Conservation (phyloP, 2,329 filamentous ascomycete species). For the Sarocladium strictum region DNA sequence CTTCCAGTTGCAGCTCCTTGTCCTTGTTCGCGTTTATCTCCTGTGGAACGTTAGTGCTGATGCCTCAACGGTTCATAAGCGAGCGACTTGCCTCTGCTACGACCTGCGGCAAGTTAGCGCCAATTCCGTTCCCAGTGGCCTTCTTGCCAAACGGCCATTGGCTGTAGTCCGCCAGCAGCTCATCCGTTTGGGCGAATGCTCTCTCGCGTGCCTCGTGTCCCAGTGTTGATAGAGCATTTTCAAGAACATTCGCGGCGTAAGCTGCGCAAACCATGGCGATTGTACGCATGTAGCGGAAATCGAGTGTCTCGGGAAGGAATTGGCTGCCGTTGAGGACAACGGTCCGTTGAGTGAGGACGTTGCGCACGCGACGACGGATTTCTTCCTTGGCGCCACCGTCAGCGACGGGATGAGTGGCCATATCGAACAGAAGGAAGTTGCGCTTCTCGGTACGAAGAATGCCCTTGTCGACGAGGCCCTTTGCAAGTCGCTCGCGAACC, state of each 20-base stretch:
- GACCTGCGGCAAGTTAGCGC: constrained; percentile 83
- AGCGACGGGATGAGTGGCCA: constrained; percentile 97
- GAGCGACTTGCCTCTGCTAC: constrained; percentile 60
- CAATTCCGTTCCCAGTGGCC: constrained; percentile 73
- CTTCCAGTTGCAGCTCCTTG: constrained; percentile 93
- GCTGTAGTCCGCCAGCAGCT: constrained; percentile 90
- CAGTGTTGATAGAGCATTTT: constrained; percentile 92
- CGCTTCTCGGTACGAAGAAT: constrained; percentile 98
- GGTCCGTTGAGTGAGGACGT: constrained; percentile 87
- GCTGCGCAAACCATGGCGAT: constrained; percentile 96
- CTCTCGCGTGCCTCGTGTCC: constrained; percentile 91
- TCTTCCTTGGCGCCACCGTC: constrained; percentile 97
- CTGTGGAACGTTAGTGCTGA: constrained; percentile 22
- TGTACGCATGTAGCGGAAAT: constrained; percentile 88
- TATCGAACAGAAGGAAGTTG: constrained; percentile 99
- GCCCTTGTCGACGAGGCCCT: constrained; percentile 97
- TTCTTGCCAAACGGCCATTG: constrained; percentile 95
- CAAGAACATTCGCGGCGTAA: constrained; percentile 94
- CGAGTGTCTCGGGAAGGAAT: constrained; percentile 89
- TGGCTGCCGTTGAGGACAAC: constrained; percentile 81
- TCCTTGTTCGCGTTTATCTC: constrained; percentile 84
- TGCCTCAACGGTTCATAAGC: background rate
- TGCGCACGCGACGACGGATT: constrained; percentile 86
- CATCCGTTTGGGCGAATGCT: constrained; percentile 95
- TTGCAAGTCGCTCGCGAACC: constrained; percentile 93